A percentile compares a stretch with the other conserved stretches of the same genome.
Conservation (phyloP, 352 stramenopile genomes). For the Phytophthora ohioensis region DNA sequence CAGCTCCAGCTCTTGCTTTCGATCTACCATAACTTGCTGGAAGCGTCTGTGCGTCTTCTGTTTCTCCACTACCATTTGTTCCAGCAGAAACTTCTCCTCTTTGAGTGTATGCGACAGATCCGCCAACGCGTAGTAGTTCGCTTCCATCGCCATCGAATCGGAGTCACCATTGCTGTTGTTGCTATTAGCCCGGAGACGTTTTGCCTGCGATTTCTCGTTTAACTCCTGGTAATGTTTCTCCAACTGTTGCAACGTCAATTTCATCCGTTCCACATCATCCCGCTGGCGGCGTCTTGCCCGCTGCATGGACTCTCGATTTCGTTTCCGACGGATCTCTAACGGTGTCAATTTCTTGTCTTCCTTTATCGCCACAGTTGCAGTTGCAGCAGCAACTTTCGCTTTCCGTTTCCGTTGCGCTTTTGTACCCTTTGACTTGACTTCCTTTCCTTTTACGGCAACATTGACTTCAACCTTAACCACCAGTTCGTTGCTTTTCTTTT, state of each 20-base stretch:
- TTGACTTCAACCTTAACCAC: slow-evolving; percentile 19
- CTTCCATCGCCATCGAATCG: slow-evolving; percentile 38
- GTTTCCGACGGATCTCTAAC: slow-evolving; percentile 60
- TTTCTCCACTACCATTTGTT: slow-evolving; percentile 62
- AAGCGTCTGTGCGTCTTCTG: slow-evolving; percentile 53
- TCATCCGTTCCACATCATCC: slow-evolving; percentile 63
- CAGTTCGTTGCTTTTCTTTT: slow-evolving; percentile 13
- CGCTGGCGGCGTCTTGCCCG: slow-evolving; percentile 52
- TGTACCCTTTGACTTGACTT: slow-evolving; percentile 2
- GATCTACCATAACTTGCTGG: slow-evolving; percentile 62
- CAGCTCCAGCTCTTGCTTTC: slow-evolving; percentile 58
- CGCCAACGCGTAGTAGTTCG: slow-evolving; percentile 61
- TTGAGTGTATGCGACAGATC: slow-evolving; percentile 65
- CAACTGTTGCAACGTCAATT: slow-evolving; percentile 52
- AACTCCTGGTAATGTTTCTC: slow-evolving; percentile 56
- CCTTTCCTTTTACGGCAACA: slow-evolving; percentile 1
- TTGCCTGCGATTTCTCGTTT: slow-evolving; percentile 45
- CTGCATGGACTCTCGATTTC: slow-evolving; percentile 69
- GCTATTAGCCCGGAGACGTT: slow-evolving; percentile 27
- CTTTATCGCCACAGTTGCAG: slow-evolving; percentile 1
- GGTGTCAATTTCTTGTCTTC: slow-evolving; percentile 53
- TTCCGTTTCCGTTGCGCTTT: slow-evolving; percentile 32
- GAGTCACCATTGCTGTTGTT: slow-evolving; percentile 14
- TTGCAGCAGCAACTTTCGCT: slow-evolving; percentile 4
- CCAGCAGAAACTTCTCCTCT: slow-evolving; percentile 66